Conservation (phyloP, 192 early-diverging fungal genomes). For the Coemansia sp. region DNA sequence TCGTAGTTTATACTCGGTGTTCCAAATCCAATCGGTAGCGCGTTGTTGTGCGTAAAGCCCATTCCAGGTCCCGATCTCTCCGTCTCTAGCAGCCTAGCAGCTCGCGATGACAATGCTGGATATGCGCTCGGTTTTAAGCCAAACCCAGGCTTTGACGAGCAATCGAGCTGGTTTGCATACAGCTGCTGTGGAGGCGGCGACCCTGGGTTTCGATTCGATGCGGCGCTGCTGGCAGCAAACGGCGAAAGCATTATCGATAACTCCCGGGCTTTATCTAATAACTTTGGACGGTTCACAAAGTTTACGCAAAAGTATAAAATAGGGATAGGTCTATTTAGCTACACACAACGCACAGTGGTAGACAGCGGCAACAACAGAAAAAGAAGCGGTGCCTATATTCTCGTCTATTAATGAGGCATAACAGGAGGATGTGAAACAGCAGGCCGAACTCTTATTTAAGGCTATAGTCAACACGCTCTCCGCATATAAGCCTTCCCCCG, state of each 20-base stretch:
- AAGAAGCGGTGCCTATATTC: background rate
- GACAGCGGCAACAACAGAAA: slow-evolving; percentile 8
- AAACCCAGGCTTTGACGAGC: background rate
- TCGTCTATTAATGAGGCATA: background rate
- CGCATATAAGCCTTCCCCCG: background rate
- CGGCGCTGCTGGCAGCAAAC: slow-evolving; percentile 9
- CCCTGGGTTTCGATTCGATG: background rate
- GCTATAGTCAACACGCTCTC: background rate
- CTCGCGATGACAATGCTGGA: slow-evolving; percentile 13
- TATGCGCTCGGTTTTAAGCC: background rate
- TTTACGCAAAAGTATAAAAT: background rate
- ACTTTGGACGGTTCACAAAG: background rate
- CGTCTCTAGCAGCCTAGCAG: background rate
- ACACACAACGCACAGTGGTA: background rate
- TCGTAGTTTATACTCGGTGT: slow-evolving; percentile 9
- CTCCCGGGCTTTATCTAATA: background rate
- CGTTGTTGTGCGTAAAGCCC: background rate
- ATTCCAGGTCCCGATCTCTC: background rate
- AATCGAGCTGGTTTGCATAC: slow-evolving; percentile 9
- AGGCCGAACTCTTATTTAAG: background rate
- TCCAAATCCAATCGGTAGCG: slow-evolving; percentile 13
- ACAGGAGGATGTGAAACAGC: slow-evolving; percentile 10
- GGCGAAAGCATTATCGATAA: slow-evolving; percentile 13
- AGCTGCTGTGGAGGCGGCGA: background rate
- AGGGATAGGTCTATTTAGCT: background rate